These are phyloP conservation scores for Plasmodium ovale DNA, from an alignment of 169 alveolate species.

Conservation along the genomic window DNA sequence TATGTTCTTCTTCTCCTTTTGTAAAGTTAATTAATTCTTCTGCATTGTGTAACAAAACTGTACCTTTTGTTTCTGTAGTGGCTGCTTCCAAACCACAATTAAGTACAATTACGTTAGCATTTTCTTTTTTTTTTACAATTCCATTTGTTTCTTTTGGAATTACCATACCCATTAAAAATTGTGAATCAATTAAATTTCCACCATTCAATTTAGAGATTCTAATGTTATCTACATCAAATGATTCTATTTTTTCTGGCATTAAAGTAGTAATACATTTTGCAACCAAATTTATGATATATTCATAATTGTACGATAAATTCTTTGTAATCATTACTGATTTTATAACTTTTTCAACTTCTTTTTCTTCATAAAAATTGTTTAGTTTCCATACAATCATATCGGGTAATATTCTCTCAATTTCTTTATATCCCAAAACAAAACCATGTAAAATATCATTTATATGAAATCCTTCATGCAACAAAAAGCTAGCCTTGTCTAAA, in stretches of 20 bases:
- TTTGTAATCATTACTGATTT: conserved; percentile 81
- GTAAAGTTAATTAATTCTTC: conserved; percentile 95
- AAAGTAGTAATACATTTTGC: conserved; percentile 93
- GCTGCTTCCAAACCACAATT: conserved; percentile 97
- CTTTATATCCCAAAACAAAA: conserved; percentile 82
- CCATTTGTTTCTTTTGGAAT: conserved; percentile 94
- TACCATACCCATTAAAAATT: conserved; percentile 94
- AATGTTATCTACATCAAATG: conserved; percentile 97
- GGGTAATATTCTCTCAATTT: conserved; percentile 28
- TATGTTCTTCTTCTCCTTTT: conserved; percentile 92
- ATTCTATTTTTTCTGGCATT: conserved; percentile 92
- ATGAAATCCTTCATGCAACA: conserved; percentile 95
- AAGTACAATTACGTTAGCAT: conserved; percentile 96
- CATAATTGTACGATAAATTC: conserved; percentile 77
- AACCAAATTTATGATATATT: conserved; percentile 81
- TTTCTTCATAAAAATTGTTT: conserved; percentile 82
- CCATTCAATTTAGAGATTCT: conserved; percentile 98
- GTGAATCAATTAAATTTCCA: conserved; percentile 93
- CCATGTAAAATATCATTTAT: conserved; percentile 97
- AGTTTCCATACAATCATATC: conserved; percentile 78
- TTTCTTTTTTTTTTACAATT: conserved; percentile 91
- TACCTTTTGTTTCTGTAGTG: conserved; percentile 98
- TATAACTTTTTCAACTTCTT: conserved; percentile 84
- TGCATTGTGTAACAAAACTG: conserved; percentile 98
- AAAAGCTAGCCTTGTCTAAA: conserved; percentile 90